Evolutionary conservation across 495 filamentous ascomycete genomes (phyloP).

Genomic region (Penicillium cosmopolitanum): DNA sequence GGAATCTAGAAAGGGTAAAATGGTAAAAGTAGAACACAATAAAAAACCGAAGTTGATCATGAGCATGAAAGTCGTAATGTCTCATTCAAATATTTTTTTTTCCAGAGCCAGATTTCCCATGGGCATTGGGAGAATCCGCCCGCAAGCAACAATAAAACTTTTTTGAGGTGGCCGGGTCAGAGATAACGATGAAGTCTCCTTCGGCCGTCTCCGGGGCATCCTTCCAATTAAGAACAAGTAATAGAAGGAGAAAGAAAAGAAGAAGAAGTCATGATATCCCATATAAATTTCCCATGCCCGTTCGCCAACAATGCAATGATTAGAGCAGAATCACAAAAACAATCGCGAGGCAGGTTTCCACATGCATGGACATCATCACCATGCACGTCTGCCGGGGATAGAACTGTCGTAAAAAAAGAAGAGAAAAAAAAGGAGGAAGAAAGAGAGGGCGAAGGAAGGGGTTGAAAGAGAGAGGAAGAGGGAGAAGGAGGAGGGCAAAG

Average conservation of each 20-base stretch:
- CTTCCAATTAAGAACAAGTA: conserved; percentile 25
- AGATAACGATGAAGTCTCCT: background rate
- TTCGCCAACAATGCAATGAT: conserved; percentile 41
- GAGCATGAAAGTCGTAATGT: conserved; percentile 5
- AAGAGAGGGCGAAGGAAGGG: conserved; percentile 6
- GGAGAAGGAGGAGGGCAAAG: conserved; percentile 10
- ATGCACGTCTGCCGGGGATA: conserved; percentile 31
- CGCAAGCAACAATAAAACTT: conserved; percentile 15
- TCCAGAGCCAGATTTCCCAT: conserved; percentile 1
- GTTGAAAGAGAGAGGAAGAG: conserved; percentile 8
- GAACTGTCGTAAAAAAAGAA: conserved; percentile 21
- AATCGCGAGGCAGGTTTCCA: conserved; percentile 22
- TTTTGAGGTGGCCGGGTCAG: conserved; percentile 9
- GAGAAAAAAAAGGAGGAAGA: background rate
- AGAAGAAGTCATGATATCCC: conserved; percentile 27
- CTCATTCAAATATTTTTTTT: conserved; percentile 12
- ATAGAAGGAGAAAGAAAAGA: background rate
- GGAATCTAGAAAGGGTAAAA: background rate
- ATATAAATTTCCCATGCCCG: conserved; percentile 40
- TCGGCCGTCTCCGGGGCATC: conserved; percentile 12
- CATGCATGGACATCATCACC: conserved; percentile 39
- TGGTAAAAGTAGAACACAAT: background rate
- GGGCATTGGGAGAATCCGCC: background rate
- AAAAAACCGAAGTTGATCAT: background rate
- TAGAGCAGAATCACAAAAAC: conserved; percentile 17